Evolutionary conservation across 352 stramenopile species (phyloP).

Genomic region (Phytophthora fragariae): DNA sequence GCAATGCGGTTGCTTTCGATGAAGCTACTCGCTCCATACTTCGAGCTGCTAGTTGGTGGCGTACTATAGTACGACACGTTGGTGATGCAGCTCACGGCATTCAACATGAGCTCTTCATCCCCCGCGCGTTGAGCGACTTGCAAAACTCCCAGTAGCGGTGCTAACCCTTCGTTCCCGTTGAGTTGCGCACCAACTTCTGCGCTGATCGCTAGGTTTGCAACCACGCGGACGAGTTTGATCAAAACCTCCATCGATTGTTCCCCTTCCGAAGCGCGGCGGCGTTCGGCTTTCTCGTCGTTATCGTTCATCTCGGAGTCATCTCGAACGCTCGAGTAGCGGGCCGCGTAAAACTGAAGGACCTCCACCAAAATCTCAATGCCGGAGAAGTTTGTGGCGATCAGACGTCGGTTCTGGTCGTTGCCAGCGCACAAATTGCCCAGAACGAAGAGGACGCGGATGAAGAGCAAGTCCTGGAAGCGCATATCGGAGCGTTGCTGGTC

Average conservation of each 20-base stretch:
- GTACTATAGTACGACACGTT: conserved; percentile 87
- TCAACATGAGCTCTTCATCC: conserved; percentile 90
- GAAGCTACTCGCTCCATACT: conserved; percentile 35
- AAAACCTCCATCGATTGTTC: conserved; percentile 68
- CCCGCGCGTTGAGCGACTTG: conserved; percentile 34
- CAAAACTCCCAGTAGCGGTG: conserved; percentile 55
- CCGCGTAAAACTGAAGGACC: conserved; percentile 53
- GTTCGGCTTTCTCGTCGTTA: conserved; percentile 15
- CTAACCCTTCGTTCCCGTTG: conserved; percentile 46
- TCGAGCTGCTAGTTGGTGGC: conserved; percentile 4
- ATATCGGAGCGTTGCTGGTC: conserved; percentile 46
- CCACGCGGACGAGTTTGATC: conserved; percentile 81
- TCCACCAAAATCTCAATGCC: conserved; percentile 51
- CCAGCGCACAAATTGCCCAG: conserved; percentile 89
- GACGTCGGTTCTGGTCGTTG: conserved; percentile 78
- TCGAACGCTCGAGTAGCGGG: conserved; percentile 40
- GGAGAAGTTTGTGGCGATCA: conserved; percentile 45
- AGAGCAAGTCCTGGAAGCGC: conserved; percentile 59
- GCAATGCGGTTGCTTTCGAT: conserved; percentile 53
- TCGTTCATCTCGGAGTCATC: neutral
- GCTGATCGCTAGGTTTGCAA: conserved; percentile 89
- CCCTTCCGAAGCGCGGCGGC: conserved; percentile 4
- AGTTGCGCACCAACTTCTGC: conserved; percentile 58
- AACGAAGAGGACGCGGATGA: conserved; percentile 84
- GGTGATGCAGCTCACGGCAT: conserved; percentile 88